Evolutionary conservation across 805 yeast genomes (phyloP).

Genomic region (Wickerhamiella kazuoi): DNA sequence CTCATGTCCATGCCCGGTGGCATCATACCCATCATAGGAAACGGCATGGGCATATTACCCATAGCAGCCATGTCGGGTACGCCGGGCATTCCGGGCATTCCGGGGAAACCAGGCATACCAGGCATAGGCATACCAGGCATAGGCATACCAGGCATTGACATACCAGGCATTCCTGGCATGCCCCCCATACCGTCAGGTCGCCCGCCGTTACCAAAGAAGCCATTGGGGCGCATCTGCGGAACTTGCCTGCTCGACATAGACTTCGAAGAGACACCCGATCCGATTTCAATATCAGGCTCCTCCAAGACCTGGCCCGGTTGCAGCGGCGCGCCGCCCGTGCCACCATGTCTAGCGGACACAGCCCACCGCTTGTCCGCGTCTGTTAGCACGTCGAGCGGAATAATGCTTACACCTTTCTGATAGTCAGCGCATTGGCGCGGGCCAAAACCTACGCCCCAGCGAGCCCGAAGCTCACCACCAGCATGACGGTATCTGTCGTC

Average conservation of each 20-base stretch:
- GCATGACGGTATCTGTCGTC: conserved; percentile 41
- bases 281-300: conserved; percentile 96
- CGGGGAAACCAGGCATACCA: conserved; percentile 14
- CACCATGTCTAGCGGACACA: conserved; percentile 87
- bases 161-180: conserved; percentile 13
- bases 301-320: conserved; percentile 70
- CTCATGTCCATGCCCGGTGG: background rate
- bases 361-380: conserved; percentile 92
- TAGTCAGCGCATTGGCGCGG: conserved; percentile 97
- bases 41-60: conserved; percentile 5
- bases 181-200: conserved; percentile 12
- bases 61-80: background rate
- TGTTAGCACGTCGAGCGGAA: conserved; percentile 73
- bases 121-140: conserved; percentile 12
- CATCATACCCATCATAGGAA: conserved; percentile 3
- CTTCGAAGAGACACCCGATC: conserved; percentile 82
- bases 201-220: conserved; percentile 4
- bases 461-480: conserved; percentile 49
- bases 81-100: conserved; percentile 12
- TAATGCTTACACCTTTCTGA: conserved; percentile 72
- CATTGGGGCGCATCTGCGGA: background rate
- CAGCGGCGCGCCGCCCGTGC: conserved; percentile 77
- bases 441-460: conserved; percentile 99
- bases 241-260: conserved; percentile 32
- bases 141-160: conserved; percentile 15